Evolutionary conservation across 75 land plant species (phyloP).

Genomic region (Chamaecyparis obtusa): DNA sequence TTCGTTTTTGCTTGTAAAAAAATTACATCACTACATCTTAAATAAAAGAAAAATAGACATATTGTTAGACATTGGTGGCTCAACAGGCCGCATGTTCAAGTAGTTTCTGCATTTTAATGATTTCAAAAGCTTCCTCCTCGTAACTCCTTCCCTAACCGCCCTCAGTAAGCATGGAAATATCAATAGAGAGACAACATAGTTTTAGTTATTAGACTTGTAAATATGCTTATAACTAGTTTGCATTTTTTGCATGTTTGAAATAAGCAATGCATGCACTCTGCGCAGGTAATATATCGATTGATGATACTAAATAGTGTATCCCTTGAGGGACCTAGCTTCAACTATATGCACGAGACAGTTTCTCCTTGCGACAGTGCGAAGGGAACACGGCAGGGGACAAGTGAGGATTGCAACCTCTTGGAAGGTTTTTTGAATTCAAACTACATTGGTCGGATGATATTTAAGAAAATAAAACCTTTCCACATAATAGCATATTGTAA

Average conservation of each 20-base stretch:
- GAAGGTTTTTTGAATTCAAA: not conserved
- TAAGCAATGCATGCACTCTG: not conserved
- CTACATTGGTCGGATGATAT: not conserved
- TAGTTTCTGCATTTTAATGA: too few species aligned
- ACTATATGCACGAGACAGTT: not conserved
- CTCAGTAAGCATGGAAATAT: too few species aligned
- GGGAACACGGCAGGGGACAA: not conserved
- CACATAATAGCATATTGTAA: not conserved
- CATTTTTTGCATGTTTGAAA: not conserved
- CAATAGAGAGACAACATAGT: not conserved
- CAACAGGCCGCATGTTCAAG: too few species aligned
- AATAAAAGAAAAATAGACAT: not conserved
- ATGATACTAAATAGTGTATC: not conserved
- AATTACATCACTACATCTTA: not conserved
- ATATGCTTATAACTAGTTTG: not conserved
- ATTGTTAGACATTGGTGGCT: too few species aligned
- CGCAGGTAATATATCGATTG: not conserved
- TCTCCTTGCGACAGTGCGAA: not conserved
- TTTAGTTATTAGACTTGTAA: not conserved
- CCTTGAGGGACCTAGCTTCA: not conserved
- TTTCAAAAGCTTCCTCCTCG: too few species aligned
- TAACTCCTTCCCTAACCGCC: too few species aligned
- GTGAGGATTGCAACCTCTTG: not conserved
- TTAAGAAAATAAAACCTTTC: not conserved
- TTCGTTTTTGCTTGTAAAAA: not conserved